phyloP scores from a whole-genome alignment of 2,329 filamentous ascomycete species.

The Dendrostoma leiphaemia region DNA sequence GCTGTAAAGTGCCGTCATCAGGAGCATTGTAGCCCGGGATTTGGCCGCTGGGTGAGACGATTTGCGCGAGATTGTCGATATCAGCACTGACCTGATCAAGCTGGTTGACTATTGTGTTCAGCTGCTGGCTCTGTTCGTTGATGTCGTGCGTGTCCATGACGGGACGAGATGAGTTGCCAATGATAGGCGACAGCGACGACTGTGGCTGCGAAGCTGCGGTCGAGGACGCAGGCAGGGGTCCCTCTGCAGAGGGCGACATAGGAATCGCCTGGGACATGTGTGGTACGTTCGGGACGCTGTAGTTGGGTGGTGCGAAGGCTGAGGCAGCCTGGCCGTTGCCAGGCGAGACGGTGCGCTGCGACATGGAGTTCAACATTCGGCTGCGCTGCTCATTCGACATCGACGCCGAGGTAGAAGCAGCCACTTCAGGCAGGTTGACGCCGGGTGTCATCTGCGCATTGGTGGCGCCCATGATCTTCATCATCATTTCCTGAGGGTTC shows the following conservation, averaged over 20 bases:
- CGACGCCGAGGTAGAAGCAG: constrained; percentile 53
- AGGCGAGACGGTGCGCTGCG: constrained; percentile 35
- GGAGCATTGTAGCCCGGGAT: constrained; percentile 8
- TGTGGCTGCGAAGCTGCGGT: constrained; percentile 61
- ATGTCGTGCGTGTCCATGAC: constrained; percentile 2
- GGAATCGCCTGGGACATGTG: constrained; percentile 30
- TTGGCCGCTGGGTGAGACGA: constrained; percentile 10
- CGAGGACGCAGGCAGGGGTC: constrained; percentile 45
- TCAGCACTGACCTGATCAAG: constrained; percentile 25
- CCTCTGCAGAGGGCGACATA: constrained; percentile 32
- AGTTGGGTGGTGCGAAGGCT: constrained; percentile 13
- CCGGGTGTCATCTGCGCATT: constrained; percentile 51
- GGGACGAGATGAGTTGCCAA: constrained; percentile 3
- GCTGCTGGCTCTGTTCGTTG: constrained; percentile 37
- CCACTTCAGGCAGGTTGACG: constrained; percentile 55
- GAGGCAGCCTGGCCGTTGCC: constrained; percentile 23
- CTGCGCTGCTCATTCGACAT: constrained; percentile 57
- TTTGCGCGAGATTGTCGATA: constrained; percentile 27
- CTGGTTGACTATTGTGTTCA: constrained; percentile 63
- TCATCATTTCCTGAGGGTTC: constrained; percentile 61
- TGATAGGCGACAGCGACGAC: constrained; percentile 70
- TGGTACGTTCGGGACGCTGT: constrained; percentile 13
- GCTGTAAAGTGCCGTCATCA: constrained; percentile 31
- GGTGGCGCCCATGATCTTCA: constrained; percentile 64
- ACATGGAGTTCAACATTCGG: constrained; percentile 60